Percentiles rank a stretch among this genome's conserved stretches.
These are phyloP conservation scores for Thymus quinquecostatus DNA, from an alignment of 257 asterid genomes.

Conservation along the genomic window DNA sequence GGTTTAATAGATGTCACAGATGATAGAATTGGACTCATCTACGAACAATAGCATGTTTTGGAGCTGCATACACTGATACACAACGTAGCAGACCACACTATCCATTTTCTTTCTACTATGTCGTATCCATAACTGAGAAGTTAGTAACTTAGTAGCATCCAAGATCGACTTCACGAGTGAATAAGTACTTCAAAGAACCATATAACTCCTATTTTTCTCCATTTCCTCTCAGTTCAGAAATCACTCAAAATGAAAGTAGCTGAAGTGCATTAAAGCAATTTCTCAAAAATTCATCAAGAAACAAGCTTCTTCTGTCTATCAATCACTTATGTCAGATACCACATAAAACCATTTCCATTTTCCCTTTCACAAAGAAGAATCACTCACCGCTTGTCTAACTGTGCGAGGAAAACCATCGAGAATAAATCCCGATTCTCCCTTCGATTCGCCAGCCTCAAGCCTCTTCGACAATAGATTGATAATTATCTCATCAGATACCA, in stretches of 20 bases:
- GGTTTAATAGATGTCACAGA: background rate
- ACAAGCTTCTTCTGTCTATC: background rate
- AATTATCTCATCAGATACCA: conserved; percentile 94
- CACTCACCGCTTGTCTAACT: conserved; percentile 91
- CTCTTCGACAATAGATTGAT: conserved; percentile 84
- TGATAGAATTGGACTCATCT: conserved; percentile 13
- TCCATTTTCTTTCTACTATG: conserved; percentile 1
- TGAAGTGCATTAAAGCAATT: conserved; percentile 5
- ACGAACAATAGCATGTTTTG: background rate
- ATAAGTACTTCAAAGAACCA: conserved; percentile 2
- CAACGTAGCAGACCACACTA: background rate
- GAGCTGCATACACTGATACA: too few species aligned
- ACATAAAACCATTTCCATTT: background rate
- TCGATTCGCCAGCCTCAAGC: conserved; percentile 81
- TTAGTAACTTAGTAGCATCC: background rate
- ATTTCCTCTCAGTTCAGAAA: background rate
- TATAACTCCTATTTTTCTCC: background rate
- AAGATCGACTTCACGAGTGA: conserved; percentile 3
- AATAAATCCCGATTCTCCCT: conserved; percentile 88
- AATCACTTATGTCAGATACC: background rate
- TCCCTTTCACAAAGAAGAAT: conserved; percentile 12
- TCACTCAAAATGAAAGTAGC: conserved; percentile 10
- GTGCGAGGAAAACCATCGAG: conserved; percentile 97
- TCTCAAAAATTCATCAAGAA: background rate
- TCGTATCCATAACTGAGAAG: conserved; percentile 5